Evolutionary conservation across 2,329 filamentous ascomycete genomes (phyloP), one percentile per base, ranked within the genome.

Genomic region (Paecilomyces sp.): DNA sequence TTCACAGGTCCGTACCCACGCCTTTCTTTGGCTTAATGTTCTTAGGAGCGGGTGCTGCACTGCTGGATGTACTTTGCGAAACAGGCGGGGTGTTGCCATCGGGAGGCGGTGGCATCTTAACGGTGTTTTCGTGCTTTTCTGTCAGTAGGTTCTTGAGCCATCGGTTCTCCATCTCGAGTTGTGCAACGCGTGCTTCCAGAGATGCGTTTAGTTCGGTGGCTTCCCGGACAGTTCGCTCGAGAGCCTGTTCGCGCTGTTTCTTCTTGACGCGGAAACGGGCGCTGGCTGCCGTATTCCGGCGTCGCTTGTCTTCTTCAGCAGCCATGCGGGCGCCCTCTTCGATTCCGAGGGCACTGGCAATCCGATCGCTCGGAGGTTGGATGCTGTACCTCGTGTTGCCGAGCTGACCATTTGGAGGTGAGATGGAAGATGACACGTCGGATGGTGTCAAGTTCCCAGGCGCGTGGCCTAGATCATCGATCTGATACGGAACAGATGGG

Each of bases 201-300:
- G 81, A 79, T 3, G 84, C 79, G 57, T 92, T 89, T 77, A 92
- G 91, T 25, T 93, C 89, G 34, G 83, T 85, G 78, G 92, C 90
- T 65, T 95, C 91, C 76, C 92, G 92, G 68, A 91, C 87, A 3
- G 85, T 88, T 72, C 85, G 86, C 75, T 93, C 90, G 55, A 95
- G 83, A 6, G 90, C 89, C 74, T 91, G 88, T 80, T 96, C 91
- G 52, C 91, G 88, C 79, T 93, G 90, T 85, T 96, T 96, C 88
- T 96, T 96, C 86, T 96, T 96, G 69, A 95, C 87, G 60, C 91
- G 88, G 83, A 96, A 96, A 34, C 91, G 88, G n/a, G 91, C 91
- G 65, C 88, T 92, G 56, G 91, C 91, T 15, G 91, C 91, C 1
- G 92, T 95, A 78, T 96, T 96, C 62, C 91, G 87, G 62, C 91